These are phyloP conservation scores for Saccharomycopsis selenospora DNA, from an alignment of 805 yeast genomes.

Conservation along the genomic window DNA sequence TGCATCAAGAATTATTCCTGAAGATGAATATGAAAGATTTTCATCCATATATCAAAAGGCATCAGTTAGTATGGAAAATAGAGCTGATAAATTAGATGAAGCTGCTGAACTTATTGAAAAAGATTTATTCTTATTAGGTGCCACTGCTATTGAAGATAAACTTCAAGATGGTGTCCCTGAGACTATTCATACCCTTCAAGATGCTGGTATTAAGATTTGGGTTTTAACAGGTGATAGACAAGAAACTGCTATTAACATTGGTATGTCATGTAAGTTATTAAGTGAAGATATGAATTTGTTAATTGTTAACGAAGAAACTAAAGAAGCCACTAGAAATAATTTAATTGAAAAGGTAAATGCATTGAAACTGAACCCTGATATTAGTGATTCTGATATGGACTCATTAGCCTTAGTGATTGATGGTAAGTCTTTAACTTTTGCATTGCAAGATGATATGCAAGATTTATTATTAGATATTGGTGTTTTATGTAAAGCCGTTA, in stretches of 20 bases:
- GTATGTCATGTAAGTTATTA: slow-evolving; percentile 91
- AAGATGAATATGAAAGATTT: slow-evolving; percentile 75
- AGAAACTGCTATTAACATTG: slow-evolving; percentile 97
- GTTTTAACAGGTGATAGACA: slow-evolving; percentile 97
- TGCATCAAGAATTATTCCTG: slow-evolving; percentile 75
- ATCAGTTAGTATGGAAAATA: slow-evolving; percentile 67
- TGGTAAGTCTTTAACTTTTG: slow-evolving; percentile 84
- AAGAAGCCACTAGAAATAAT: slow-evolving; percentile 69
- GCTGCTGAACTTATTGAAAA: slow-evolving; percentile 86
- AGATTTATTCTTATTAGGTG: slow-evolving; percentile 77
- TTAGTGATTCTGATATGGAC: slow-evolving; percentile 61
- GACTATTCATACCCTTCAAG: slow-evolving; percentile 88
- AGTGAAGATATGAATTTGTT: slow-evolving; percentile 94
- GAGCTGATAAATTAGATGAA: slow-evolving; percentile 71
- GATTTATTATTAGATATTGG: slow-evolving; percentile 74
- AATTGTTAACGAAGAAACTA: slow-evolving; percentile 78
- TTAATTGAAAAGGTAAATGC: slow-evolving; percentile 70
- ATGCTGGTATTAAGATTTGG: slow-evolving; percentile 97
- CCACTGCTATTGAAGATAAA: slow-evolving; percentile 97
- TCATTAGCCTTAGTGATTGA: slow-evolving; percentile 88
- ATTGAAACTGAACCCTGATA: slow-evolving; percentile 45
- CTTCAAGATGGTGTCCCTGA: slow-evolving; percentile 98
- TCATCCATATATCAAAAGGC: slow-evolving; percentile 61
- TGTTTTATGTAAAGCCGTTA: slow-evolving; percentile 85
- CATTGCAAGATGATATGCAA: slow-evolving; percentile 75